Base-by-base conservation (phyloP, 441 rosid species). In the Arabidopsis hybrid region DNA sequence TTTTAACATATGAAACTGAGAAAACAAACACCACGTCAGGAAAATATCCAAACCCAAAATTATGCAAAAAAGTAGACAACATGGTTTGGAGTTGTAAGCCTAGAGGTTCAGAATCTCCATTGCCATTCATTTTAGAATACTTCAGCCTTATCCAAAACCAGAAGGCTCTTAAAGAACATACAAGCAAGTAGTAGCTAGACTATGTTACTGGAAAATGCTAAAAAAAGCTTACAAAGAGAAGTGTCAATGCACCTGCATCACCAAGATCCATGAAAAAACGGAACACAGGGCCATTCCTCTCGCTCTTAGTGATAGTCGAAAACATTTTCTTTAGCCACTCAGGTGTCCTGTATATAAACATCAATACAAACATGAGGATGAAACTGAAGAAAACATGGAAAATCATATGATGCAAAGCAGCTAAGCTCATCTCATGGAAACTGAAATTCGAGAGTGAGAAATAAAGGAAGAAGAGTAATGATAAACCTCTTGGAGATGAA, bases 191-290 rank as follows among this genome's bases (percentile, higher is more conserved):
- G 40, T 34, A 47, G 31, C 67, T 47, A 58, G 38, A 35, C 34
- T 43, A 0, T 6, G 0, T 26, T 18, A 14, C 52, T 17, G n/a
- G 5, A 74, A 59, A 52, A 3, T 8, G 18, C 65, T 56, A 39
- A 11, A 62, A 42, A 60, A 45, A 69, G 57, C 76, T 74, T 65
- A 69, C 75, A 69, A 71, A 69, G 72, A 17, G 69, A 67, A 67
- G 0, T 49, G 62, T 68, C 16, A 65, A 6, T 38, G 52, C 81
- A 91, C 99, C 99, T 59, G 98, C 99, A 79, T 95, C 99, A 46
- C 97, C 95, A 56, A 95, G 85, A 85, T 95, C 99, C 90, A 91
- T 84, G 85, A 95, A 92, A 71, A 92, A 92, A 4, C 96, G 91
- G 68, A 95, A 92, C 65, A 95, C 93, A 4, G 97, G 98, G 31